These are phyloP conservation scores for Plasmopara halstedii DNA, from an alignment of 352 stramenopile genomes.

Conservation along the genomic window DNA sequence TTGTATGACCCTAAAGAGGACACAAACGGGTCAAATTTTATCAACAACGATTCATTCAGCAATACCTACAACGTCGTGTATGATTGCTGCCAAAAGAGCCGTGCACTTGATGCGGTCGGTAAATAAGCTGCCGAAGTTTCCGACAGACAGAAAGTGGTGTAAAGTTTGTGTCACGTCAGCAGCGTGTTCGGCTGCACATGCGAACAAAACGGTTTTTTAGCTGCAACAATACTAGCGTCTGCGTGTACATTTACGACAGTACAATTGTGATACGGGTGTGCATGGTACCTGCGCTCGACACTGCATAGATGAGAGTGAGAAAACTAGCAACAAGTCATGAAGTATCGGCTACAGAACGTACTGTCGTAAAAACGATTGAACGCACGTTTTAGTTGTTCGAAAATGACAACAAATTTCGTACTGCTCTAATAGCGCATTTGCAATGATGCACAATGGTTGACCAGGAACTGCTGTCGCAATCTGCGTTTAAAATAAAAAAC, in stretches of 20 bases:
- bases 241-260: constrained; percentile 2
- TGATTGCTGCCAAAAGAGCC: constrained; percentile 63
- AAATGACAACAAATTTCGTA: constrained; percentile 64
- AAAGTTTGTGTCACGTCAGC: constrained; percentile 76
- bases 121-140: constrained; percentile 45
- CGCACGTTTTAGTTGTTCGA: constrained; percentile 35
- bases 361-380: constrained; percentile 58
- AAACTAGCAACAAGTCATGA: background rate
- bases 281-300: constrained; percentile 54
- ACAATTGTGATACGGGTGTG: constrained; percentile 84
- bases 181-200: constrained; percentile 54
- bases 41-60: background rate
- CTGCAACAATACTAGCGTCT: background rate
- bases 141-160: constrained; percentile 56
- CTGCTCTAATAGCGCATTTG: constrained; percentile 64
- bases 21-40: background rate
- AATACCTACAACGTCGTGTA: constrained; percentile 69
- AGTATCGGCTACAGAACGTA: constrained; percentile 21
- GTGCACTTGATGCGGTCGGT: constrained; percentile 58
- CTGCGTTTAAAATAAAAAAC: constrained; percentile 8
- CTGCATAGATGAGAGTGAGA: constrained; percentile 10
- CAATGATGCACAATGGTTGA: constrained; percentile 61
- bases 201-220: constrained; percentile 1
- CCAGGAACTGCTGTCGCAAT: constrained; percentile 42
- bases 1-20: constrained; percentile 63